Conservation (phyloP, 139 green algal genomes). For the Chlamydomonas eustigma region DNA sequence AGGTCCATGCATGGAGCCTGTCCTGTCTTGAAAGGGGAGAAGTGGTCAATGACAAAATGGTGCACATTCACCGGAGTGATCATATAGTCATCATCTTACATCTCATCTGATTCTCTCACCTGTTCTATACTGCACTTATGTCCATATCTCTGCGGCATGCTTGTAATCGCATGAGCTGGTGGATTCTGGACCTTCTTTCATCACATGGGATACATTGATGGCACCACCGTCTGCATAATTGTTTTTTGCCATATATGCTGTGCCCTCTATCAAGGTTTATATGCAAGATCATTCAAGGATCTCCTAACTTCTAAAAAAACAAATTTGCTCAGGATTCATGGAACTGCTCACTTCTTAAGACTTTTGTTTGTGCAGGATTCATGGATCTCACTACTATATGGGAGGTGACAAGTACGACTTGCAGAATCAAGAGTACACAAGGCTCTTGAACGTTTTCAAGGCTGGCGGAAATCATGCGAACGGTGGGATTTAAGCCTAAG, state of each 20-base stretch:
- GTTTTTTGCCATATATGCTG: not conserved
- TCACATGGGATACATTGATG: not conserved
- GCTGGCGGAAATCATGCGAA: not conserved
- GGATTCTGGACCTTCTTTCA: not conserved
- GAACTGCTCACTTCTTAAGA: no score
- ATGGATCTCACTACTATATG: slow-evolving; percentile 13
- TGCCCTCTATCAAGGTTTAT: no score
- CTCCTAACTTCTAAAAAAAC: no score
- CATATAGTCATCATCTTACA: no score
- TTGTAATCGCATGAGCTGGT: not conserved
- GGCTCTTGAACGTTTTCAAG: not conserved
- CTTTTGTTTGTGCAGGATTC: slow-evolving; percentile 6
- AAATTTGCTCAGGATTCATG: no score
- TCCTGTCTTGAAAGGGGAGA: slow-evolving; percentile 58
- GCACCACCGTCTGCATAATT: not conserved
- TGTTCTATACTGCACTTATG: no score
- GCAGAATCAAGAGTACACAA: not conserved
- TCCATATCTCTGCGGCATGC: no score
- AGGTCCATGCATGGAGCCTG: slow-evolving; percentile 61
- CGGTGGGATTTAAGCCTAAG: not conserved
- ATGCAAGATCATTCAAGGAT: no score
- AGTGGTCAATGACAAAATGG: slow-evolving; percentile 48
- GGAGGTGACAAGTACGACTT: slow-evolving; percentile 15
- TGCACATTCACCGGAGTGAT: not conserved
- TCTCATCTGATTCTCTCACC: no score